phyloP scores from a whole-genome alignment of 2,329 filamentous ascomycete species.

The Fusarium hainanense region DNA sequence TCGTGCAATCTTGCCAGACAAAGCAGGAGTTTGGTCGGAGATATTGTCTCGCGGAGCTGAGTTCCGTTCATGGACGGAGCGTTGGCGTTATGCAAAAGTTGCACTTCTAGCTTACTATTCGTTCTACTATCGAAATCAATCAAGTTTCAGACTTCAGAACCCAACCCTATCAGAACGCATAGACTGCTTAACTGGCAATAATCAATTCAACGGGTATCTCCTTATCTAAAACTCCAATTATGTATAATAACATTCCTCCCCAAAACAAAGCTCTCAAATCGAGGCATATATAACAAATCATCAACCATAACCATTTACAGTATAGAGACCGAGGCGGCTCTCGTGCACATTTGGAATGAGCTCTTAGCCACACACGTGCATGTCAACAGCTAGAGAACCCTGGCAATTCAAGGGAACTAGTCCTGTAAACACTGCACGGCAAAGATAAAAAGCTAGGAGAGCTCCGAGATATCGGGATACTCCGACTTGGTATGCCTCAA shows the following conservation, averaged over 20 bases:
- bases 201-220: conserved; percentile 12
- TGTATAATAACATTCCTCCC: conserved; percentile 4
- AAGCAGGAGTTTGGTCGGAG: conserved; percentile 13
- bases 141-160: conserved; percentile 4
- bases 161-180: not conserved
- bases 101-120: conserved; percentile 15
- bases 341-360: not conserved
- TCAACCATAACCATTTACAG: not conserved
- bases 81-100: not conserved
- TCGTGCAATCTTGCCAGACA: conserved; percentile 30
- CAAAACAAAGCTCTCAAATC: conserved; percentile 1
- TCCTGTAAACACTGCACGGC: conserved; percentile 8
- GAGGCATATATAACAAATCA: conserved; percentile 1
- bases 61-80: conserved; percentile 2
- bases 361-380: conserved; percentile 14
- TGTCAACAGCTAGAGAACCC: conserved; percentile 13
- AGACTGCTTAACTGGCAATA: conserved; percentile 1
- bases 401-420: not conserved
- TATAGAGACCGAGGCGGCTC: conserved; percentile 5
- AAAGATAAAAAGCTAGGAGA: conserved; percentile 10
- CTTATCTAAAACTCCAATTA: conserved; percentile 10
- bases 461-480: conserved; percentile 21
- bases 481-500: conserved; percentile 39
- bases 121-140: conserved; percentile 1
- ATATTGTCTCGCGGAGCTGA: conserved; percentile 18